Evolutionary conservation across 2,329 filamentous ascomycete genomes (phyloP).

Genomic region (Aspergillus fumigatiaffinis): DNA sequence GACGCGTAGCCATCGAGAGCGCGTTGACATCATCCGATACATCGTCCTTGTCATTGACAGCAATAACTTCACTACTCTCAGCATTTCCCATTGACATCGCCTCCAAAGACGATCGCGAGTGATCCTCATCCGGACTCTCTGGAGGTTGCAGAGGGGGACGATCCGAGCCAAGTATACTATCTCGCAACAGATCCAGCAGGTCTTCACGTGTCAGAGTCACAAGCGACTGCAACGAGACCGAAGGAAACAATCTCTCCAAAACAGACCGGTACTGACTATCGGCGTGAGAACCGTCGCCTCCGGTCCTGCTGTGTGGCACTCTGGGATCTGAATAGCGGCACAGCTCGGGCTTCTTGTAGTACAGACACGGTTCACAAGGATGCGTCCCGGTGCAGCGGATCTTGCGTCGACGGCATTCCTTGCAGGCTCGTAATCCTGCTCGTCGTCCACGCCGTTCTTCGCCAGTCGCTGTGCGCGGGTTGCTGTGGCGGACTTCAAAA

Average conservation of each 20-base stretch:
- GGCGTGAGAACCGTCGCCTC: conserved; percentile 47
- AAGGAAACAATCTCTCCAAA: conserved; percentile 58
- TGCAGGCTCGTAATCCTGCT: conserved; percentile 51
- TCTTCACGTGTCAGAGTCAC: conserved; percentile 53
- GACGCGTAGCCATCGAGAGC: conserved; percentile 57
- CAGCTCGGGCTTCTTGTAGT: conserved; percentile 69
- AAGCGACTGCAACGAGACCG: conserved; percentile 50
- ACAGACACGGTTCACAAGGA: conserved; percentile 74
- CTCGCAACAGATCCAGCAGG: conserved; percentile 52
- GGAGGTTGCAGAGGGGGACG: background rate
- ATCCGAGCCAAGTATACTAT: background rate
- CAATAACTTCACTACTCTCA: background rate
- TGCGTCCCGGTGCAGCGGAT: conserved; percentile 75
- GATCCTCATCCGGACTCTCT: background rate
- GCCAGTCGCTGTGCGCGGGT: background rate
- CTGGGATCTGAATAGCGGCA: conserved; percentile 76
- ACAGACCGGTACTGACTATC: conserved; percentile 48
- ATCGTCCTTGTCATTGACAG: conserved; percentile 7
- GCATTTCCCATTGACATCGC: background rate
- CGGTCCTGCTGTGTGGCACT: conserved; percentile 66
- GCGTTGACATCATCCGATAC: conserved; percentile 68
- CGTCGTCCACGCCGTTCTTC: background rate
- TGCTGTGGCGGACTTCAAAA: background rate
- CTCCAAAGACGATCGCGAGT: background rate
- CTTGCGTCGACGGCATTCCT: conserved; percentile 72